A percentile compares a stretch with the other conserved stretches of the same genome.
These are phyloP conservation scores for Rhizoclosmatium sp. DNA, from an alignment of 192 early-diverging fungal species.

Conservation along the genomic window DNA sequence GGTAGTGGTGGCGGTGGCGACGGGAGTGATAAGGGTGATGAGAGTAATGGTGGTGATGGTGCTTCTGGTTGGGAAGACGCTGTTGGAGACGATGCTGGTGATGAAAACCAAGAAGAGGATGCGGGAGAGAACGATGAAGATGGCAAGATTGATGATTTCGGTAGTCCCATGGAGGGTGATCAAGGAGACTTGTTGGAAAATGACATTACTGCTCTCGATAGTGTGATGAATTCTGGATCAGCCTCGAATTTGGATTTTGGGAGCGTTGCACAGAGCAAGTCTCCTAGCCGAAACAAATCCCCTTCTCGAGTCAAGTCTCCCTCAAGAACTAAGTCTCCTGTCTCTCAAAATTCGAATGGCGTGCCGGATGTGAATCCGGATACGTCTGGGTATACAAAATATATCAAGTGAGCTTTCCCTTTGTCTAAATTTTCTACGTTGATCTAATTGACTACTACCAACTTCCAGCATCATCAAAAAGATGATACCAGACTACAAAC, in stretches of 20 bases:
- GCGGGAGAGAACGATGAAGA: background rate
- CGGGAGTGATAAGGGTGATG: background rate
- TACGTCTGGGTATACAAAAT: background rate
- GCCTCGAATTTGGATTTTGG: too few relatives aligned
- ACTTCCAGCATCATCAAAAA: slow-evolving; percentile 19
- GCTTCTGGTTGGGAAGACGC: background rate
- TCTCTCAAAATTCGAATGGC: too few relatives aligned
- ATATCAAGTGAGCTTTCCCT: background rate
- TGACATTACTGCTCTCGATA: too few relatives aligned
- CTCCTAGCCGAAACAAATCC: too few relatives aligned
- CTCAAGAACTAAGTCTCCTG: too few relatives aligned
- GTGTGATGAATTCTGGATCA: too few relatives aligned
- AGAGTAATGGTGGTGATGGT: background rate
- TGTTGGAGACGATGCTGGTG: background rate
- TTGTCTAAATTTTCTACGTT: background rate
- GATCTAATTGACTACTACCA: background rate
- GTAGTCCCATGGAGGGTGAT: too few relatives aligned
- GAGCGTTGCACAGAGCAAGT: too few relatives aligned
- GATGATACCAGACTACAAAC: slow-evolving; percentile 31
- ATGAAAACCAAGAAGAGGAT: background rate
- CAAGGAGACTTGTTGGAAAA: too few relatives aligned
- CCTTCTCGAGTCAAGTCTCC: too few relatives aligned
- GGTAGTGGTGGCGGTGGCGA: background rate
- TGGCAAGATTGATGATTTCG: too few relatives aligned
- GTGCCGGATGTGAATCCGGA: too few relatives aligned